Conservation (phyloP, 805 yeast species). For the Scheffersomyces lignosus region DNA sequence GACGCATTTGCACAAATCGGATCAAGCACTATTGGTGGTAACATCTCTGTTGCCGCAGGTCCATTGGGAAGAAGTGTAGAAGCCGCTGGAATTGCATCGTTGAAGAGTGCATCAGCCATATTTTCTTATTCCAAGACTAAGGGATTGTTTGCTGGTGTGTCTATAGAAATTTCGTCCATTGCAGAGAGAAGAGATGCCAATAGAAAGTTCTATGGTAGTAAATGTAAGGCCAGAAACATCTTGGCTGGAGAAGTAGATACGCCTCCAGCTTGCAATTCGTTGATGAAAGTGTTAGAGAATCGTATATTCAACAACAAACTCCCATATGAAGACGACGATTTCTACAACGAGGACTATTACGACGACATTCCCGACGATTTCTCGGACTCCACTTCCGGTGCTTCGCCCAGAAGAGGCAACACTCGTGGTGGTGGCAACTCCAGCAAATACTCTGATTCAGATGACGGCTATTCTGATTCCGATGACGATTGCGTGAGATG, state of each 20-base stretch:
- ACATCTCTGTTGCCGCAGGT: slow-evolving; percentile 94
- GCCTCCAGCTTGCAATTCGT: slow-evolving; percentile 86
- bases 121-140: slow-evolving; percentile 94
- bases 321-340: slow-evolving; percentile 47
- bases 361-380: slow-evolving; percentile 74
- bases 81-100: slow-evolving; percentile 92
- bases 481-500: slow-evolving; percentile 39
- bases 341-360: slow-evolving; percentile 64
- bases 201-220: slow-evolving; percentile 87
- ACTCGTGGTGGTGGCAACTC: slow-evolving; percentile 19
- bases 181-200: slow-evolving; percentile 98
- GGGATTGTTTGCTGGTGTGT: slow-evolving; percentile 96
- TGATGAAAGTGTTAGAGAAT: slow-evolving; percentile 82
- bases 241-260: slow-evolving; percentile 86
- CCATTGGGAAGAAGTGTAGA: slow-evolving; percentile 97
- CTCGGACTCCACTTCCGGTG: slow-evolving; percentile 55
- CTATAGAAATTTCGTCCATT: slow-evolving; percentile 93
- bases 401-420: slow-evolving; percentile 20
- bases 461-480: slow-evolving; percentile 34
- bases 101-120: slow-evolving; percentile 83
- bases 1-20: slow-evolving; percentile 93
- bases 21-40: slow-evolving; percentile 92
- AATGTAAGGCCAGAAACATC: slow-evolving; percentile 84
- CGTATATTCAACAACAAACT: slow-evolving; percentile 71
- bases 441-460: slow-evolving; percentile 28